Evolutionary conservation across 2,329 filamentous ascomycete genomes (phyloP), one percentile per base, ranked within the genome.

Genomic region (Periconia digitata): DNA sequence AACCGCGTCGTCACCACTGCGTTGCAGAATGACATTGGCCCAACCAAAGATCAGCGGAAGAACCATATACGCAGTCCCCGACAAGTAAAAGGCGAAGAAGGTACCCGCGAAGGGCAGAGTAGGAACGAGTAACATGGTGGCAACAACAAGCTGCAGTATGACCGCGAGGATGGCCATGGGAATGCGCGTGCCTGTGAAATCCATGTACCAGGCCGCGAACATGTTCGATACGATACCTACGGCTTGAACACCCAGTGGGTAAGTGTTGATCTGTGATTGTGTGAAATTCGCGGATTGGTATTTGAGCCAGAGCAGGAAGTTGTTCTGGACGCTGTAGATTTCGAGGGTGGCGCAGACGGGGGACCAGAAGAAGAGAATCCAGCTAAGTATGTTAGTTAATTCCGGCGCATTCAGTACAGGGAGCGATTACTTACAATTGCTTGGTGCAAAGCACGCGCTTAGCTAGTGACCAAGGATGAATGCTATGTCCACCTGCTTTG

Each of bases 161-260:
- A 53, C 60, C 2, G 61, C 62, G 21, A 70, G 51, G 3, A 72
- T 35, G 1, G 63, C 62, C 59, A 72, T 71, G 5, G 68, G 67
- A 1, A 69, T 44, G 13, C 62, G 62, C 8, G 60, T 56, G 5
- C 61, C 60, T 1, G 70, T 72, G 2, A 51, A 54, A 44, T 74
- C 71, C 43, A 73, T 74, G 23, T 67, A 59, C 40, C 62, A 49
- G 18, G 64, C 69, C n/a, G 64, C 64, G 1, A 59, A 24, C n/a
- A 72, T 60, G 27, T 72, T 66, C 13, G 79, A 80, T 0, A 77
- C 62, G 27, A 84, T 82, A 3, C 79, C 81, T 0, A 79, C 74
- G 0, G 79, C 80, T 0, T 81, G 75, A 0, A 84, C 77, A 2
- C 79, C 81, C 0, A 80, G 79, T 0, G 80, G 80, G 44, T 83